phyloP scores from a whole-genome alignment of 164 flowering plant species.

The Dillenia suffruticosa region DNA sequence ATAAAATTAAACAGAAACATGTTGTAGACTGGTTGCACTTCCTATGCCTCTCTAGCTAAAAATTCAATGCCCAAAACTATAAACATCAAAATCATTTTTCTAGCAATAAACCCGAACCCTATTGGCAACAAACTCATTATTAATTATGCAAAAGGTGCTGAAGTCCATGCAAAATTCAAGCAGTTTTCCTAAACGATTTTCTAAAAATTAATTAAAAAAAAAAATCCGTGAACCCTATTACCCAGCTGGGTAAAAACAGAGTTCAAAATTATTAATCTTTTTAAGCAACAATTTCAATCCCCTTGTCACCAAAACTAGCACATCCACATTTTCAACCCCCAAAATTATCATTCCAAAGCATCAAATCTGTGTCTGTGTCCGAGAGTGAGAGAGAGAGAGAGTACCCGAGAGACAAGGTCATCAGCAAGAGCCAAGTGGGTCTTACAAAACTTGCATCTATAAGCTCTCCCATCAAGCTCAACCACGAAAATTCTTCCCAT shows the following conservation, averaged over 20 bases:
- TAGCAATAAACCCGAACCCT: too few relatives aligned
- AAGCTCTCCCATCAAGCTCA: slow-evolving; percentile 65
- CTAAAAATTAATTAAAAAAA: too few relatives aligned
- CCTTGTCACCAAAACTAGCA: too few relatives aligned
- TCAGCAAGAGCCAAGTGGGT: slow-evolving; percentile 57
- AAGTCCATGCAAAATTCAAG: too few relatives aligned
- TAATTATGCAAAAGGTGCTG: too few relatives aligned
- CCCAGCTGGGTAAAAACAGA: background rate
- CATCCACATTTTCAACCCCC: background rate
- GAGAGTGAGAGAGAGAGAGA: background rate
- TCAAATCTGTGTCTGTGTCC: background rate
- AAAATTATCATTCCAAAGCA: background rate
- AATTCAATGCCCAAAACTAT: too few relatives aligned
- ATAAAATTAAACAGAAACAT: too few relatives aligned
- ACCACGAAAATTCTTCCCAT: slow-evolving; percentile 85
- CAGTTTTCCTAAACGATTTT: too few relatives aligned
- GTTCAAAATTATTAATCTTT: background rate
- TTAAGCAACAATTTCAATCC: background rate
- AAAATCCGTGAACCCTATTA: background rate
- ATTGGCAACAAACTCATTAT: too few relatives aligned
- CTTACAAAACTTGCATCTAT: slow-evolving; percentile 71
- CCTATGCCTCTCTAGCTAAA: too few relatives aligned
- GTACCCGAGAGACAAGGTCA: slow-evolving; percentile 62
- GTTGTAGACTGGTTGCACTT: too few relatives aligned
- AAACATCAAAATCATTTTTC: too few relatives aligned